phyloP scores from a whole-genome alignment of 164 flowering plant species.

The Vitis amurensis region DNA sequence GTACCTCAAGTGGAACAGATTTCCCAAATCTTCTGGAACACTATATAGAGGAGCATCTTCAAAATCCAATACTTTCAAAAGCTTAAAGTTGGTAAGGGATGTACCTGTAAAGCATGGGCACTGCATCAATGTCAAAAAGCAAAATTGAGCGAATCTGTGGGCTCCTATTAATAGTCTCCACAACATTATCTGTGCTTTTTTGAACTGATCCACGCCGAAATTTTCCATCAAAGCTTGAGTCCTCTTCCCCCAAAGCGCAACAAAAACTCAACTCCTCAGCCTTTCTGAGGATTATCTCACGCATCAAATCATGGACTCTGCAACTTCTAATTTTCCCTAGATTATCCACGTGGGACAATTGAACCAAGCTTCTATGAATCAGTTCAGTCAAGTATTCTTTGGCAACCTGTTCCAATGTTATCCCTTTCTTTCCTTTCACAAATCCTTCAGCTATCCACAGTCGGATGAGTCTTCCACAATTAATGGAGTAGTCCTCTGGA shows the following conservation, averaged over 20 bases:
- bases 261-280: conserved; percentile 16
- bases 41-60: conserved; percentile 13
- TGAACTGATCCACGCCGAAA: conserved; percentile 25
- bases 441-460: conserved; percentile 10
- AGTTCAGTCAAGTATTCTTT: conserved; percentile 34
- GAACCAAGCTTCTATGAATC: conserved; percentile 28
- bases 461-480: neutral
- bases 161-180: neutral
- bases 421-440: too few species aligned
- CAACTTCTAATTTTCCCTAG: conserved; percentile 4
- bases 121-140: conserved; percentile 2
- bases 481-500: conserved; percentile 12
- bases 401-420: neutral
- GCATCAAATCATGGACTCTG: conserved; percentile 28
- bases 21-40: conserved; percentile 23
- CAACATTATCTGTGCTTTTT: neutral
- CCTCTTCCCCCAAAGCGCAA: neutral
- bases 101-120: neutral
- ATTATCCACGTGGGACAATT: conserved; percentile 6
- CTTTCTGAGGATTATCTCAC: conserved; percentile 21
- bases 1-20: conserved; percentile 23
- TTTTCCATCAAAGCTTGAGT: neutral
- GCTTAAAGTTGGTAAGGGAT: neutral
- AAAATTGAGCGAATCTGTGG: conserved; percentile 15
- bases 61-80: conserved; percentile 29